These are phyloP conservation scores for Rosa multiflora DNA, from an alignment of 306 rosid species.

Conservation along the genomic window DNA sequence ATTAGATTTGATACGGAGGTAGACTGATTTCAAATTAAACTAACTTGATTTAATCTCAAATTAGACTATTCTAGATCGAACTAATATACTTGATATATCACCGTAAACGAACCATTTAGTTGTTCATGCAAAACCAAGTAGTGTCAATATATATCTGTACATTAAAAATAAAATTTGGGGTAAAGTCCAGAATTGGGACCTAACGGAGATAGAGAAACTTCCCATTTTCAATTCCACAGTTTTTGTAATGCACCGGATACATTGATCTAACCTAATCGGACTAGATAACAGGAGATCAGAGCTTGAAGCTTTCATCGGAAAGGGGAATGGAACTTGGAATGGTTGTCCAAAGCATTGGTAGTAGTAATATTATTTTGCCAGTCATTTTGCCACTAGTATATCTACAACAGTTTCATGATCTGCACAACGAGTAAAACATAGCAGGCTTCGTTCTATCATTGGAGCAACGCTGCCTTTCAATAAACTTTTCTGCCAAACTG, in stretches of 20 bases:
- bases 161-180: too few species aligned
- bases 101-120: too few species aligned
- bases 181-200: not conserved
- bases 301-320: not conserved
- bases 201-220: not conserved
- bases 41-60: too few species aligned
- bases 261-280: not conserved
- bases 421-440: not conserved
- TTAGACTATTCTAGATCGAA: too few species aligned
- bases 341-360: not conserved
- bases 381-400: not conserved
- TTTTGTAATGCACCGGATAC: not conserved
- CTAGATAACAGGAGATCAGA: not conserved
- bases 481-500: conserved; percentile 10
- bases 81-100: too few species aligned
- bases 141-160: too few species aligned
- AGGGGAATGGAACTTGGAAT: not conserved
- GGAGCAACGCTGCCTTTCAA: not conserved
- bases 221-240: not conserved
- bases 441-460: not conserved
- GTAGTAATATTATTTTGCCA: not conserved
- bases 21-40: too few species aligned
- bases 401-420: not conserved
- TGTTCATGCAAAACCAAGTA: too few species aligned
- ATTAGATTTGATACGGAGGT: too few species aligned